Evolutionary conservation across 345 rosid genomes (phyloP), one percentile per base, ranked within the genome.

Genomic region (Euphorbia lathyris): DNA sequence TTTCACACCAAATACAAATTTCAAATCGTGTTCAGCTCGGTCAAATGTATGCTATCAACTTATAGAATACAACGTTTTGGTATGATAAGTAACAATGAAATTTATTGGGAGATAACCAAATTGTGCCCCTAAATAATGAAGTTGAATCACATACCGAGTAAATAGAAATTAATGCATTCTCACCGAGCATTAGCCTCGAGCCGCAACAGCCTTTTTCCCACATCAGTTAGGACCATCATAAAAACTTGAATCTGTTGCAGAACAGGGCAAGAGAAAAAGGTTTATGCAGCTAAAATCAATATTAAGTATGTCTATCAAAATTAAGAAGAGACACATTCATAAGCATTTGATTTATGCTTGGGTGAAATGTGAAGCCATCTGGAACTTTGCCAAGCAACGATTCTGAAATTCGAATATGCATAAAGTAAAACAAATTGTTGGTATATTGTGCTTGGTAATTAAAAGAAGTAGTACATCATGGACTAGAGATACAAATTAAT

Each of bases 351-450:
- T 76, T 95, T 95, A 74, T 95, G 97, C 68, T 92, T 95, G 9
- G 99, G 96, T 3, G 97, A 80, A 92, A 95, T n/a, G 92, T 86
- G 77, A 90, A 95, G 67, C 91, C 92, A 66, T 86, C 90, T 0
- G 97, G 97, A 72, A 95, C 97, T 75, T 87, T 90, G 61, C 97
- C 99, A 43, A 92, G 97, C 72, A 95, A 82, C 90, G 90, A 76
- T 81, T 95, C 99, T 5, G 99, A 88, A 42, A 95, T 86, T 14
- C 92, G 88, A 50, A 94, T 58, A 97, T 91, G 87, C 73, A 74
- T 17, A 56, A 59, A 67, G 50, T 19, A 23, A 22, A 25, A 69
- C 22, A 17, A 59, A 26, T 61, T 9, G 66, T 36, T 40, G 10
- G 2, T 13, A 17, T 22, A 42, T 0, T 4, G 14, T 7, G 1